Conservation (phyloP, 2,329 filamentous ascomycete species). For the Magnaporthiopsis incrustans region DNA sequence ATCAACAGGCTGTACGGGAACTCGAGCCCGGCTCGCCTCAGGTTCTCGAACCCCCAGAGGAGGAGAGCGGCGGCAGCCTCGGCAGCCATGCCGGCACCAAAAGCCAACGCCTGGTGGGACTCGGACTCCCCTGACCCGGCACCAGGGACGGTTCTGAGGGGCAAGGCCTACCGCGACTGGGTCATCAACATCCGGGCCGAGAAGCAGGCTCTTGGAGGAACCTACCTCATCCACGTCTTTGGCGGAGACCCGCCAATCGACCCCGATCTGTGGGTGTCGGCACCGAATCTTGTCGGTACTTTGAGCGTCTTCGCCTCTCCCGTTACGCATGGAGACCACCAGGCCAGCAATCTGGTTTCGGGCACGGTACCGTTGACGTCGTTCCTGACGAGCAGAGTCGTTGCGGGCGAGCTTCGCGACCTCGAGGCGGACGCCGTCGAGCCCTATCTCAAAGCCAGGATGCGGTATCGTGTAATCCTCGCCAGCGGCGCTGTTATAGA, state of each 20-base stretch:
- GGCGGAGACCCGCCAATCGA: conserved; percentile 44
- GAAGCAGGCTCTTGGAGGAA: conserved; percentile 51
- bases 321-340: conserved; percentile 10
- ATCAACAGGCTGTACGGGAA: conserved; percentile 57
- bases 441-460: conserved; percentile 31
- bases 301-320: conserved; percentile 45
- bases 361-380: conserved; percentile 45
- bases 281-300: conserved; percentile 51
- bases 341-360: conserved; percentile 28
- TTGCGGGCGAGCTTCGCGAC: conserved; percentile 25
- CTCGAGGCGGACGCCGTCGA: conserved; percentile 28
- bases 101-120: not conserved
- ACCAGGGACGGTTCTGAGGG: conserved; percentile 24
- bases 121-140: not conserved
- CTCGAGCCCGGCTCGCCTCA: conserved; percentile 29
- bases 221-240: conserved; percentile 63
- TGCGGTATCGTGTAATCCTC: conserved; percentile 26
- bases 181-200: conserved; percentile 56
- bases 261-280: conserved; percentile 39
- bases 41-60: conserved; percentile 6
- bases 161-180: conserved; percentile 51
- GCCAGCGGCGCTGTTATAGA: conserved; percentile 21
- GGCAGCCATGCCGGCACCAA: not conserved
- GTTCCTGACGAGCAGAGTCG: conserved; percentile 35
- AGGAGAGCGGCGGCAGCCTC: conserved; percentile 10